Base-by-base conservation (phyloP, 345 rosid genomes). In the Linum usitatissimum region DNA sequence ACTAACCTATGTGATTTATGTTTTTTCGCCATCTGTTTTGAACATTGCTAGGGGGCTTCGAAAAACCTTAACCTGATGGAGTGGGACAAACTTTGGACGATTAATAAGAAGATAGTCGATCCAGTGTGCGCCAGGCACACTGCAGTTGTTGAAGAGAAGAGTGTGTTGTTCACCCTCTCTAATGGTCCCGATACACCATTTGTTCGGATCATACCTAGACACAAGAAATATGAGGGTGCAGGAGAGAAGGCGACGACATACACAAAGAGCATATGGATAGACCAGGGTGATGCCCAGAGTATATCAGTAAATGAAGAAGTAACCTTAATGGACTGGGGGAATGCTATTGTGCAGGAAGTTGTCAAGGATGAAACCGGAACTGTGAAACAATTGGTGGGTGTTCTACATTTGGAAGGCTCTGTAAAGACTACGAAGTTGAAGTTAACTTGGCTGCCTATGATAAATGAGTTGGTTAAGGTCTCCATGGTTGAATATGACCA, bases 61-160 rank as follows among this genome's bases (percentile, higher is more conserved):
- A 93, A 90, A 72, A 93, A 90, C 75, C 86, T 90, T 40, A 90
- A 90, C 68, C 87, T 94, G 23, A 90, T 94, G 97, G 99, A 88
- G 64, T 83, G 99, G 99, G 99, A 94, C 77, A 90, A 94, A 66
- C 85, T 94, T 51, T 94, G 99, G 99, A 78, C 88, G 23, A 90
- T 93, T 30, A 93, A 93, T 58, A 88, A 94, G 86, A 87, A 81
- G 76, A 90, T 90, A 30, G 58, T 93, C 9, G 99, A 93, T 78
- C 99, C 92, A 17, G 91, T 93, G 64, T 93, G 97, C 64, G 96
- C 97, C 6, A 80, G 97, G 71, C 95, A 93, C 71, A 93, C 97
- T 15, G 96, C 99, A 66, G 96, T 93, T 48, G 38, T 81, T 68
- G 85, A 82, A 68, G 91, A 87, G 61, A 55, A 66, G 7, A 77